These are phyloP conservation scores for Phylloporus rhodoxanthus DNA, from an alignment of 768 basidiomycete genomes.

Conservation along the genomic window DNA sequence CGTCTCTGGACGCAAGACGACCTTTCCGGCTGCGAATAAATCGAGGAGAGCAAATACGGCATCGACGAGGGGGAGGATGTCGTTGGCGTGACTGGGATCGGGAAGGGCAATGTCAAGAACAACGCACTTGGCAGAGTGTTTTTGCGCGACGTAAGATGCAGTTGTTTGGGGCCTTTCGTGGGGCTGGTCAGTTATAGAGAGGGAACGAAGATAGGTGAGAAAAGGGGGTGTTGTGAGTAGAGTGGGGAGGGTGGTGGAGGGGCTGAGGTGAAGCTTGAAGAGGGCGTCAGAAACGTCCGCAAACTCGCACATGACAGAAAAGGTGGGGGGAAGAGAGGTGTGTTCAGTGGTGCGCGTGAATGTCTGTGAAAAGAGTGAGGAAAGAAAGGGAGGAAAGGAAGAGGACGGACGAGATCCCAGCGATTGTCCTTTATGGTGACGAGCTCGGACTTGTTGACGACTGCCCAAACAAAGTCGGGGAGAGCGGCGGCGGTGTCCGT, in stretches of 20 bases:
- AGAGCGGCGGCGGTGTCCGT: conserved; percentile 34
- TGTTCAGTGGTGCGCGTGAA: conserved; percentile 77
- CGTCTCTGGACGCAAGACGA: conserved; percentile 75
- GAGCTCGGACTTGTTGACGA: conserved; percentile 78
- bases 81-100: conserved; percentile 39
- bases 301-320: conserved; percentile 82
- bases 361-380: conserved; percentile 43
- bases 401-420: conserved; percentile 79
- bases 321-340: conserved; percentile 48
- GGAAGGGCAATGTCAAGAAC: conserved; percentile 62
- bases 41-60: conserved; percentile 76
- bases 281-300: conserved; percentile 80
- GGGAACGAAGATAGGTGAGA: conserved; percentile 75
- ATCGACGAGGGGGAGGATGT: conserved; percentile 52
- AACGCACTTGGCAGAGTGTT: conserved; percentile 54
- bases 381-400: neutral
- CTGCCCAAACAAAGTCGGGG: conserved; percentile 74
- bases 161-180: conserved; percentile 56
- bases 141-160: conserved; percentile 38
- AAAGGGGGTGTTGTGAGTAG: conserved; percentile 61
- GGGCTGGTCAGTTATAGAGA: conserved; percentile 88
- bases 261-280: conserved; percentile 43
- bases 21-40: conserved; percentile 40
- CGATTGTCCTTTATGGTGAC: conserved; percentile 59
- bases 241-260: conserved; percentile 45